Evolutionary conservation across 2,329 filamentous ascomycete genomes (phyloP), one percentile per base, ranked within the genome.

Genomic region (Dothideomycetes sp.): DNA sequence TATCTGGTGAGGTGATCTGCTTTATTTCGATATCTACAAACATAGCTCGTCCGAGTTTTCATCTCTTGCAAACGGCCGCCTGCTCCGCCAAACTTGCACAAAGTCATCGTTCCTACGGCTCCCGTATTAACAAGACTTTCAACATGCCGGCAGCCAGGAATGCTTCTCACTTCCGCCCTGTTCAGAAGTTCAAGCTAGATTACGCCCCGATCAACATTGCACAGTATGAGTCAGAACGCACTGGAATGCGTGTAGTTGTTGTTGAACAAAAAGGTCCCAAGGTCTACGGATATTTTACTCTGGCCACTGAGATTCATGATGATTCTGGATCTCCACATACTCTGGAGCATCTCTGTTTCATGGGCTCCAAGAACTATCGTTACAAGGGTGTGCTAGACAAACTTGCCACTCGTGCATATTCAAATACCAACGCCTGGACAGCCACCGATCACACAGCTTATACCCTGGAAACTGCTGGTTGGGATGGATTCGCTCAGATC

Each of bases 301-400:
- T 98, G 39, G 91, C 91, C 23, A 98, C 91, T 3, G 91, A 98
- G 64, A 96, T 98, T 53, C 82, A 94, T 53, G 91, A 98, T 65
- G 87, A 98, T 61, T 96, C 89, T 9, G 91, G 91, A 28, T 84
- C 91, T 11, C 91, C 69, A 12, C 69, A 71, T 47, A 71, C 69
- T 1, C 58, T 72, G 11, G 69, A 72, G 53, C 69, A 72, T 56
- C 58, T 72, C 12, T 66, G 65, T 44, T 71, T 72, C 51, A 71
- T 71, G 68, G 91, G 91, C 19, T 96, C 91, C 17, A 87, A 84
- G 59, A 93, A 74, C 58, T 96, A 94, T 60, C 82, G 76, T 46
- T 96, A 94, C 68, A 96, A 96, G 62, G 91, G 91, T 1, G 78
- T 98, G 28, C 73, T 98, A 13, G 89, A 96, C 61, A 94, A 93